These are phyloP conservation scores for Lodderomyces elongisporus DNA, from an alignment of 1,139 yeast genomes.

Conservation along the genomic window DNA sequence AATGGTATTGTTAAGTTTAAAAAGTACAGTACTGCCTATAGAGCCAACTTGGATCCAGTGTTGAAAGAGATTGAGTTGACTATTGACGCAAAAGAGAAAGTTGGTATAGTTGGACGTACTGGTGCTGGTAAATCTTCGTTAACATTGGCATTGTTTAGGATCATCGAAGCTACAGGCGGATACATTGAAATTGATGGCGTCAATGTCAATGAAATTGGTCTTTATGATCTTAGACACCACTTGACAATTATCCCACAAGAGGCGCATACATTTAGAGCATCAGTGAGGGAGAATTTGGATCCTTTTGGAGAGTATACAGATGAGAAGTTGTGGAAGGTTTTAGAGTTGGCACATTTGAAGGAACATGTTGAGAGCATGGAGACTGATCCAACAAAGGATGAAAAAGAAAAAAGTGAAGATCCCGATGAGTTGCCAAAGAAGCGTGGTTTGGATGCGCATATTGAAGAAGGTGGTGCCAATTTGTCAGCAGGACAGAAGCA, in stretches of 20 bases:
- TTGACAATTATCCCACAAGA: constrained; percentile 68
- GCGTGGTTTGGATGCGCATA: constrained; percentile 34
- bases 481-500: constrained; percentile 78
- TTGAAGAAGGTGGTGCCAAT: constrained; percentile 70
- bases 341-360: constrained; percentile 50
- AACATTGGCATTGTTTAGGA: constrained; percentile 30
- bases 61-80: constrained; percentile 22
- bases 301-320: constrained; percentile 50
- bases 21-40: constrained; percentile 27
- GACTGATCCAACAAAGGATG: constrained; percentile 20
- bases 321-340: constrained; percentile 50
- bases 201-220: constrained; percentile 42
- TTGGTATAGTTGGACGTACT: constrained; percentile 35
- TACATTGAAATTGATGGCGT: constrained; percentile 42
- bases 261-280: constrained; percentile 64
- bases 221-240: constrained; percentile 50
- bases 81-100: constrained; percentile 26
- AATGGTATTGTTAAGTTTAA: constrained; percentile 25
- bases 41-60: constrained; percentile 30
- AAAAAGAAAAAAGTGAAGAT: constrained; percentile 17
- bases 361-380: constrained; percentile 35
- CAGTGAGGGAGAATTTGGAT: constrained; percentile 56
- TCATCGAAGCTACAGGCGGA: constrained; percentile 28
- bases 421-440: constrained; percentile 23
- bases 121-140: constrained; percentile 36